Evolutionary conservation across 306 rosid genomes (phyloP), one percentile per base, ranked within the genome.

Genomic region (Pachyrhizus erosus): DNA sequence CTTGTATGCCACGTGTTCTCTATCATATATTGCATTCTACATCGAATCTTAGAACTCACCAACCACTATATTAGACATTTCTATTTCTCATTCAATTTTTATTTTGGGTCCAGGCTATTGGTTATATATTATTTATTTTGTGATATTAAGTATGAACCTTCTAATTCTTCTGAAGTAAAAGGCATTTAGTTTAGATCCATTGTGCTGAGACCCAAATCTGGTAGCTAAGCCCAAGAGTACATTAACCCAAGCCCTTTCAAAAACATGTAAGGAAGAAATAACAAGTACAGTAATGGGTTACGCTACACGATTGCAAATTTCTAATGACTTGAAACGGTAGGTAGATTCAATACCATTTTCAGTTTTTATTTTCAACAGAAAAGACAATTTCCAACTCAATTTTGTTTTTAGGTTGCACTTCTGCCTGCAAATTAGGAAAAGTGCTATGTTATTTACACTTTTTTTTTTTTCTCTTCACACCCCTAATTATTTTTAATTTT

Each of bases 1-100:
- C 7, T 10, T 46, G 37, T 62, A 26, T 64, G 89, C 87, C 92
- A 84, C 90, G 87, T 91, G 37, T 54, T 7, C 73, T 21, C 23
- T 27, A 10, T 13, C 45, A 18, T 34, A 68, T 34, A 33, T 65
- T 64, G 43, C 43, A 64, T 15, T 64, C 21, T 17, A 64, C 20
- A 11, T 66, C 26, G 74, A 31, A 69, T 69, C 74, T 40, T 21
- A 12, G 18, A 39, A 68, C 43, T 40, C 33, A 42, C 74, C 74
- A 10, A 42, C 33, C 31, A 68, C 9, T 68, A 3, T 33, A 31
- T 5, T 5, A 15, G 3, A n/a, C 55, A 49, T 60, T 31, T 33
- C 48, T 8, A 34, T 33, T 15, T 10, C 13, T 64, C 9, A 2
- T 31, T 13, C 0, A 1, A 23, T 58, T 58, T 58, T 24, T 23